phyloP scores from a whole-genome alignment of 2,329 filamentous ascomycete species.

The Pseudopithomyces chartarum region DNA sequence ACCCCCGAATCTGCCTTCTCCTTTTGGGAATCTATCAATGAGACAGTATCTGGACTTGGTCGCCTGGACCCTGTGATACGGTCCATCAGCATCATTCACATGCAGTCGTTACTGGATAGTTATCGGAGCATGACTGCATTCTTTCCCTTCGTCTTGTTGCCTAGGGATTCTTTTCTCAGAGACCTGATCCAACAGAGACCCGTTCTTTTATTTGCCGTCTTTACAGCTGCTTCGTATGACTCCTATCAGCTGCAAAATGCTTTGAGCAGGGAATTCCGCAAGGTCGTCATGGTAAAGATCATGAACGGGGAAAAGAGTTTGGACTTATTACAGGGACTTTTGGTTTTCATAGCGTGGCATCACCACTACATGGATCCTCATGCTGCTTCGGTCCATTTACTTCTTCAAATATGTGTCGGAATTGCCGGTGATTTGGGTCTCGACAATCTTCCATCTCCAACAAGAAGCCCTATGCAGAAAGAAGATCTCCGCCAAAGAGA shows the following conservation, averaged over 20 bases:
- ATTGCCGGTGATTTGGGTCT: slow-evolving; percentile 38
- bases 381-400: slow-evolving; percentile 39
- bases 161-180: slow-evolving; percentile 31
- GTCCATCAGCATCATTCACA: slow-evolving; percentile 41
- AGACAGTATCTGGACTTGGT: slow-evolving; percentile 35
- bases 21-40: slow-evolving; percentile 43
- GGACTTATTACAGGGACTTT: slow-evolving; percentile 37
- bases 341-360: slow-evolving; percentile 45
- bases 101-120: slow-evolving; percentile 39
- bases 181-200: slow-evolving; percentile 38
- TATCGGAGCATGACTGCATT: slow-evolving; percentile 40
- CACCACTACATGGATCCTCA: slow-evolving; percentile 44
- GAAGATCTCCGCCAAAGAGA: slow-evolving; percentile 33
- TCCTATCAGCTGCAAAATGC: slow-evolving; percentile 34
- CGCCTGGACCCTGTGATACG: slow-evolving; percentile 40
- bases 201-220: slow-evolving; percentile 40
- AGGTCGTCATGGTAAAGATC: slow-evolving; percentile 39
- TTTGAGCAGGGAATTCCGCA: slow-evolving; percentile 43
- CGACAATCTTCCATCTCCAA: slow-evolving; percentile 27
- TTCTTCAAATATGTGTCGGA: slow-evolving; percentile 40
- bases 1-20: slow-evolving; percentile 30
- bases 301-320: slow-evolving; percentile 44
- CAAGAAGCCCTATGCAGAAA: slow-evolving; percentile 25
- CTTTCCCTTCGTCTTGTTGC: slow-evolving; percentile 41
- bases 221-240: slow-evolving; percentile 41